A percentile compares a stretch with the other conserved stretches of the same genome.
These are phyloP conservation scores for Phaffomyces thermotolerans DNA, from an alignment of 805 yeast species.

Conservation along the genomic window DNA sequence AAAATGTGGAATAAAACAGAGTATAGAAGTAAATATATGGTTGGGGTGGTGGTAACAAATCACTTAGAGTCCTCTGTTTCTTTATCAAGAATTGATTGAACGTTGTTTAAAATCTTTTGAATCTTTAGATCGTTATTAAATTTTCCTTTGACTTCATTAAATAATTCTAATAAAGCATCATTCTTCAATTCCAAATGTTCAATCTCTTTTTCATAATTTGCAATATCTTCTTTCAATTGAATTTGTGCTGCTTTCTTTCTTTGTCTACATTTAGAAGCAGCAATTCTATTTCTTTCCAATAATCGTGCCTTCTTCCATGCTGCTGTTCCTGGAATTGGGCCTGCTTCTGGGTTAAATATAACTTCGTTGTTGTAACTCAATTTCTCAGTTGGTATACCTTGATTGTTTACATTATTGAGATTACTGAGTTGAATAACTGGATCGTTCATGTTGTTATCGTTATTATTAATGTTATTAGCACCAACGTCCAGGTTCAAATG, in stretches of 20 bases:
- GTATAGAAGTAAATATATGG: too few relatives aligned
- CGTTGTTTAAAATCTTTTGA: not conserved
- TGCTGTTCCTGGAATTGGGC: constrained; percentile 58
- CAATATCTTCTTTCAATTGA: constrained; percentile 55
- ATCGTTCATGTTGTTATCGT: not conserved
- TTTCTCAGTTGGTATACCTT: constrained; percentile 35
- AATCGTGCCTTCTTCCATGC: constrained; percentile 62
- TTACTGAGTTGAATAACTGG: not conserved
- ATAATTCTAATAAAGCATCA: constrained; percentile 3
- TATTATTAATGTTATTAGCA: too few relatives aligned
- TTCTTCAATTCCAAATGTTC: constrained; percentile 30
- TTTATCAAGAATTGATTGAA: not conserved
- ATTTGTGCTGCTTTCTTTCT: constrained; percentile 63
- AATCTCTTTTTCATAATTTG: constrained; percentile 40
- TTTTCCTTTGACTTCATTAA: constrained; percentile 2
- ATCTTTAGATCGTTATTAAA: not conserved
- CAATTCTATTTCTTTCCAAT: constrained; percentile 57
- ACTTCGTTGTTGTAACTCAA: constrained; percentile 42
- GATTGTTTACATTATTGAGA: constrained; percentile 7
- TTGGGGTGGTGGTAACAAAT: too few relatives aligned
- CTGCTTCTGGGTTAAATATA: constrained; percentile 42
- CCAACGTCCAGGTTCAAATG: not conserved
- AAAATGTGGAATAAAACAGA: not conserved
- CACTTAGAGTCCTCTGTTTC: not conserved
- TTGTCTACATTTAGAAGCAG: constrained; percentile 63